Evolutionary conservation across 176 grass and related monocot species (phyloP), one percentile per base, ranked within the genome.

Genomic region (Bromus sterilis): DNA sequence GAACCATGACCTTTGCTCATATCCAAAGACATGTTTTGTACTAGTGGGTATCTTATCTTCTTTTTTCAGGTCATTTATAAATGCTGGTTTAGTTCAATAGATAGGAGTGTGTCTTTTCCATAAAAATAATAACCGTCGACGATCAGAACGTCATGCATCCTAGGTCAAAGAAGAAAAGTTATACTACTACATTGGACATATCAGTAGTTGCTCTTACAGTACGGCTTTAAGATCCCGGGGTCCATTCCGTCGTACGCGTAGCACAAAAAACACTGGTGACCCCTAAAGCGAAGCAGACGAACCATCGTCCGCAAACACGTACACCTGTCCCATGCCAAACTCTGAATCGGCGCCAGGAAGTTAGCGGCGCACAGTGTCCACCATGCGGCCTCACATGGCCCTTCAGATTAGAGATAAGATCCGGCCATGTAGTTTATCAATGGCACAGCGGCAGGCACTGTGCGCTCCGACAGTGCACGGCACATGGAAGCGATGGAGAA

Each of bases 311-410:
- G 3, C 36, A 7, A 6, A 6, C 10, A 29, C 15, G 70, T 72
- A 73, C 42, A 31, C 16, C 42, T 46, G 24, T 42, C 39, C 18
- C 0, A 4, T 2, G 14, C 66, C 66, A 64, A 64, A 34, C 61
- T 36, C 32, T 31, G 36, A 32, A 35, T 66, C 63, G 32, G 32
- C 33, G 63, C 33, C 40, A 25, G 26, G 29, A 73, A 31, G 70
- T 8, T 4, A 32, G 29, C 70, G 6, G 14, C 4, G 41, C 16
- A 16, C 26, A 71, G 67, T 71, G 40, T 3, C 15, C 24, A 7
- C 25, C 68, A 73, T 73, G 70, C 28, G 44, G 41, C 42, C 70
- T 48, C 70, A 73, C 70, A 73, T 73, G 69, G 69, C 39, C 40
- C 69, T 6, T 25, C 41, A 41, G 6, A 25, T 35, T 37, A 69